Conservation (phyloP, 2,329 filamentous ascomycete species). For the Blastomyces percursus region DNA sequence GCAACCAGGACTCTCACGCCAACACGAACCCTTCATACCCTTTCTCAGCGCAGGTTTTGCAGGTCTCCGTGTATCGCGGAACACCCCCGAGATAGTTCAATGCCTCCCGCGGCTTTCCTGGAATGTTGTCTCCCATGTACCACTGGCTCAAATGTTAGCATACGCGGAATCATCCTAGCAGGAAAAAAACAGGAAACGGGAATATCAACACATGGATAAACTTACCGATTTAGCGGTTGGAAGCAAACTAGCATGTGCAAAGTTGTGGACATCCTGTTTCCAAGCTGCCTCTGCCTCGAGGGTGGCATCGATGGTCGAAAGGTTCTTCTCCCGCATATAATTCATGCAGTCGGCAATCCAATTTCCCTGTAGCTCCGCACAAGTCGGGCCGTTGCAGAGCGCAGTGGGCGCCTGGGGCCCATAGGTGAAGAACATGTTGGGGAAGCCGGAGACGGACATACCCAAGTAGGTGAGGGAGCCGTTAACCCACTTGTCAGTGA, state of each 20-base stretch:
- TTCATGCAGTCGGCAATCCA: slow-evolving; percentile 46
- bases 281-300: slow-evolving; percentile 39
- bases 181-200: neutral
- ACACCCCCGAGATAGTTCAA: slow-evolving; percentile 34
- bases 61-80: neutral
- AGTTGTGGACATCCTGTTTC: slow-evolving; percentile 38
- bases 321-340: slow-evolving; percentile 36
- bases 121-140: slow-evolving; percentile 47
- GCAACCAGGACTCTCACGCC: neutral
- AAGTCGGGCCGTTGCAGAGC: slow-evolving; percentile 45
- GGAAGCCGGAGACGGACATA: slow-evolving; percentile 24
- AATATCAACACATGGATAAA: neutral
- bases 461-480: slow-evolving; percentile 30
- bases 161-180: neutral
- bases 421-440: slow-evolving; percentile 45
- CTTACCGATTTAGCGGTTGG: slow-evolving; percentile 34
- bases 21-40: neutral
- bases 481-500: slow-evolving; percentile 28
- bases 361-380: slow-evolving; percentile 43
- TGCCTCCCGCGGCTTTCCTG: slow-evolving; percentile 45
- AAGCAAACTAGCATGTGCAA: slow-evolving; percentile 38
- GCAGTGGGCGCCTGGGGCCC: slow-evolving; percentile 47
- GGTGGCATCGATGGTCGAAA: slow-evolving; percentile 44
- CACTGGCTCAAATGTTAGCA: slow-evolving; percentile 13
- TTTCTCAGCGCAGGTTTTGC: neutral